These are phyloP conservation scores for Hypholoma sublateritium DNA, from an alignment of 768 basidiomycete species.

Conservation along the genomic window DNA sequence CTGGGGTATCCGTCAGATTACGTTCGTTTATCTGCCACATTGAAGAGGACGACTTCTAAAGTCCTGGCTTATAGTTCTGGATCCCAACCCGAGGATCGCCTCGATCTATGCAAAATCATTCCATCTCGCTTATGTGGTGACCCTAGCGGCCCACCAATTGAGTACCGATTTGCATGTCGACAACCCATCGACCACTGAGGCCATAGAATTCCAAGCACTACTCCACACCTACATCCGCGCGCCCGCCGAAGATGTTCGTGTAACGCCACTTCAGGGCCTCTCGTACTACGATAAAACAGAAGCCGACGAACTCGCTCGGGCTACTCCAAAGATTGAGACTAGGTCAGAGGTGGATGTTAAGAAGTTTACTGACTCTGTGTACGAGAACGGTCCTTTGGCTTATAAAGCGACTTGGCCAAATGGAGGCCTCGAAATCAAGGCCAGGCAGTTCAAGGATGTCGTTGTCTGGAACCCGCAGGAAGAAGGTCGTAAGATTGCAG, in stretches of 20 bases:
- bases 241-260: constrained; percentile 55
- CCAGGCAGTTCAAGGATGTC: constrained; percentile 66
- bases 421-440: constrained; percentile 53
- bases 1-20: constrained; percentile 74
- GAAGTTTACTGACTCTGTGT: constrained; percentile 72
- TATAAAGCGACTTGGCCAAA: constrained; percentile 63
- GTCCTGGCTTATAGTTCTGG: neutral
- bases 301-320: constrained; percentile 46
- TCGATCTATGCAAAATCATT: constrained; percentile 65
- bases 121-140: constrained; percentile 78
- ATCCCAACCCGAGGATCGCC: constrained; percentile 36
- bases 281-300: constrained; percentile 84
- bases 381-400: constrained; percentile 57
- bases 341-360: constrained; percentile 67
- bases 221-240: constrained; percentile 88
- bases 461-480: constrained; percentile 95
- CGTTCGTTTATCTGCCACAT: constrained; percentile 45
- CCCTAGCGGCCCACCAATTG: constrained; percentile 70
- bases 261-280: constrained; percentile 64
- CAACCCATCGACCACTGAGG: constrained; percentile 56
- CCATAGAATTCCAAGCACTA: constrained; percentile 87
- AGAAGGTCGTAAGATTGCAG: constrained; percentile 72
- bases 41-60: neutral
- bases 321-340: constrained; percentile 52
- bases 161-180: constrained; percentile 79